A percentile compares a stretch with the other conserved stretches of the same genome.
phyloP scores from a whole-genome alignment of 208 protist genomes.

The Trypanosoma boissoni region DNA sequence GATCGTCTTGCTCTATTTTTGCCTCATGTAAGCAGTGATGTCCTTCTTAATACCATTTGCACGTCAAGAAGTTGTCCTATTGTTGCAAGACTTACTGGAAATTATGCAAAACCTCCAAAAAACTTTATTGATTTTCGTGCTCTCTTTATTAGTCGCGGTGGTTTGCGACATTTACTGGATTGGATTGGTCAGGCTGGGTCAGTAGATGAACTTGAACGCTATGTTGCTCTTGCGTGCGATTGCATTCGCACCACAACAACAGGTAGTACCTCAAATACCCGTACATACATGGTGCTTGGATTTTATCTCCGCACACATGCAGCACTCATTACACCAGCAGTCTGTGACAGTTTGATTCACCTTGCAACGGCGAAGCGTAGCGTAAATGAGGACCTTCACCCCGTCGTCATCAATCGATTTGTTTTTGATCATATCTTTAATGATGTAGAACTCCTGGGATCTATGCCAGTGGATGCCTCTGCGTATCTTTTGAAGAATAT shows the following conservation, averaged over 20 bases:
- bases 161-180: conserved; percentile 56
- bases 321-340: conserved; percentile 41
- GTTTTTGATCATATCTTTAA: conserved; percentile 69
- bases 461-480: conserved; percentile 39
- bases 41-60: conserved; percentile 41
- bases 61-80: conserved; percentile 23
- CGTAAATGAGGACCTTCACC: conserved; percentile 54
- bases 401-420: conserved; percentile 76
- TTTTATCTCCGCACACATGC: conserved; percentile 58
- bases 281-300: conserved; percentile 65
- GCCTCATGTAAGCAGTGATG: conserved; percentile 58
- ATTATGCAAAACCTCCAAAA: conserved; percentile 59
- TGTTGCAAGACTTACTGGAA: conserved; percentile 63
- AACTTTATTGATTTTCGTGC: conserved; percentile 69
- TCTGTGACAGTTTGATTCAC: conserved; percentile 56
- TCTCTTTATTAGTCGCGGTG: conserved; percentile 62
- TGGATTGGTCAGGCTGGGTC: conserved; percentile 57
- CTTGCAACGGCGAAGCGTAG: conserved; percentile 39
- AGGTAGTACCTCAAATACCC: conserved; percentile 40
- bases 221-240: conserved; percentile 43
- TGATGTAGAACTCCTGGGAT: conserved; percentile 49
- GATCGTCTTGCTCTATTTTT: conserved; percentile 64
- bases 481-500: conserved; percentile 52
- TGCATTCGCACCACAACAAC: conserved; percentile 41
- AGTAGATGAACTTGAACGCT: conserved; percentile 40